Percentiles rank a stretch among this genome's conserved stretches.
Conservation (phyloP, 495 filamentous ascomycete genomes). For the Lineolata rhizophorae region DNA sequence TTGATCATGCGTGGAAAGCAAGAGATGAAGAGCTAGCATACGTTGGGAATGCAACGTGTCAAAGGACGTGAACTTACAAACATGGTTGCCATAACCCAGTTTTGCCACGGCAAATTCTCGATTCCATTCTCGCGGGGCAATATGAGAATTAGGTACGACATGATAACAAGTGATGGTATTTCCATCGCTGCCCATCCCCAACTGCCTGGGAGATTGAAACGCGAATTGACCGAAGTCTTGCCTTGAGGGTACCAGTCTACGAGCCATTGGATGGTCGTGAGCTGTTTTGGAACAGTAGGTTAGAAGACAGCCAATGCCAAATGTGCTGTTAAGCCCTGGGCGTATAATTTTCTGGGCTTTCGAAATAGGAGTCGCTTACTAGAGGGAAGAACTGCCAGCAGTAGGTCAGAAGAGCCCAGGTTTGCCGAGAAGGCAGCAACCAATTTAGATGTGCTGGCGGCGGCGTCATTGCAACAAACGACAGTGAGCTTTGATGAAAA, state of each 20-base stretch:
- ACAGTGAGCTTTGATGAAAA: too few species aligned
- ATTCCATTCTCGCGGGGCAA: slow-evolving; percentile 33
- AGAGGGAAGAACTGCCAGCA: too few species aligned
- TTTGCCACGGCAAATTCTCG: slow-evolving; percentile 36
- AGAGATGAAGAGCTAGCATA: slow-evolving; percentile 1
- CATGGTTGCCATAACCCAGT: slow-evolving; percentile 40
- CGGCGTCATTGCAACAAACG: too few species aligned
- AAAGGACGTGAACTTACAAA: slow-evolving; percentile 24
- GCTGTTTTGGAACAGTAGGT: slow-evolving; percentile 9
- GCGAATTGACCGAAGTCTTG: slow-evolving; percentile 58
- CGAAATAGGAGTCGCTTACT: too few species aligned
- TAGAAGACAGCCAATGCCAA: too few species aligned
- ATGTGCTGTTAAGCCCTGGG: too few species aligned
- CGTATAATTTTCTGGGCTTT: too few species aligned
- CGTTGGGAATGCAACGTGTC: slow-evolving; percentile 2
- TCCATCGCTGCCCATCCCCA: slow-evolving; percentile 81
- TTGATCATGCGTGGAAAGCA: slow-evolving; percentile 3
- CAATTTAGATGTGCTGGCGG: too few species aligned
- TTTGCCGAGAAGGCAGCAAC: too few species aligned
- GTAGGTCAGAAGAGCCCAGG: too few species aligned
- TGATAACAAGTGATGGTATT: slow-evolving; percentile 45
- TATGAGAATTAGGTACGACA: slow-evolving; percentile 53
- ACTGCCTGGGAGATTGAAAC: slow-evolving; percentile 73
- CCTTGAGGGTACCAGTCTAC: slow-evolving; percentile 28
- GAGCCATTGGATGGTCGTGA: slow-evolving; percentile 22